These are phyloP conservation scores for Pneumocystis murina DNA, from an alignment of 1,139 yeast genomes.

Conservation along the genomic window DNA sequence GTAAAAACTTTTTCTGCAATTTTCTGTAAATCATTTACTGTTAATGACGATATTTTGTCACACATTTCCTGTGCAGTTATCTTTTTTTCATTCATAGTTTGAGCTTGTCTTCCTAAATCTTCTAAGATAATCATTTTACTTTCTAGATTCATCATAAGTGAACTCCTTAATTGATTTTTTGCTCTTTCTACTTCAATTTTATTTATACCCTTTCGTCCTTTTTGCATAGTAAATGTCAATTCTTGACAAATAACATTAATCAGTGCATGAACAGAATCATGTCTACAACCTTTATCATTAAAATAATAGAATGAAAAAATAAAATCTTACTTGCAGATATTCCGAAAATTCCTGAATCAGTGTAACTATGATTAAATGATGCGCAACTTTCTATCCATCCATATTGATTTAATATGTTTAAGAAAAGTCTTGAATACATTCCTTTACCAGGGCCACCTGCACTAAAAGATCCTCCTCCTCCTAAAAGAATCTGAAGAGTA, in stretches of 20 bases:
- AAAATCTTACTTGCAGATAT: slow-evolving; percentile 36
- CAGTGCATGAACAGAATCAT: slow-evolving; percentile 9
- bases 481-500: slow-evolving; percentile 77
- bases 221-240: slow-evolving; percentile 9
- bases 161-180: slow-evolving; percentile 80
- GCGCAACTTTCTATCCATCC: slow-evolving; percentile 83
- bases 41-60: slow-evolving; percentile 49
- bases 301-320: not conserved
- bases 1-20: slow-evolving; percentile 69
- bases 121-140: slow-evolving; percentile 82
- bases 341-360: slow-evolving; percentile 85
- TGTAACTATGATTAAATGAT: slow-evolving; percentile 78
- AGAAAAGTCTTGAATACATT: slow-evolving; percentile 87
- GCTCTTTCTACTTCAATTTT: slow-evolving; percentile 71
- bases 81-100: slow-evolving; percentile 54
- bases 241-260: slow-evolving; percentile 11
- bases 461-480: slow-evolving; percentile 94
- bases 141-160: slow-evolving; percentile 83
- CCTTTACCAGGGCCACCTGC: slow-evolving; percentile 99
- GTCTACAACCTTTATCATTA: slow-evolving; percentile 2
- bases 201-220: slow-evolving; percentile 40
- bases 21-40: slow-evolving; percentile 49
- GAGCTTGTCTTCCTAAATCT: slow-evolving; percentile 89
- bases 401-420: slow-evolving; percentile 78
- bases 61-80: slow-evolving; percentile 80